phyloP scores from a whole-genome alignment of 306 rosid genomes.

The Glycyrrhiza uralensis region DNA sequence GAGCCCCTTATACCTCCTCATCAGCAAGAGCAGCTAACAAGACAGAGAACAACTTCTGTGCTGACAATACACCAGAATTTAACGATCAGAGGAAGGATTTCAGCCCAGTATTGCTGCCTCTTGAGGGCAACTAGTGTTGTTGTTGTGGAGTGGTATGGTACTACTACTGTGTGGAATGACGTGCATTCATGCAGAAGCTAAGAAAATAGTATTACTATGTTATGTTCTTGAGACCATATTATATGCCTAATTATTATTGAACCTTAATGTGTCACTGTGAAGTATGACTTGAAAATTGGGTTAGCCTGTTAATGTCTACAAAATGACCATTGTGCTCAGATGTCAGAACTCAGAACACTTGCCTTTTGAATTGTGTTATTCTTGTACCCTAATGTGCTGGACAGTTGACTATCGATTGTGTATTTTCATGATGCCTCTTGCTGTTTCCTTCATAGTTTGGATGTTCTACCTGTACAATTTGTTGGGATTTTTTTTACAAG shows the following conservation, averaged over 20 bases:
- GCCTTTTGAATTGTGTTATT: neutral
- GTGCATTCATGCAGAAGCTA: neutral
- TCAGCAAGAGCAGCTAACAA: conserved; percentile 21
- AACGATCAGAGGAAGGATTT: conserved; percentile 28
- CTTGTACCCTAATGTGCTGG: conserved; percentile 2
- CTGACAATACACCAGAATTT: conserved; percentile 17
- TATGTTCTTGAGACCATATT: neutral
- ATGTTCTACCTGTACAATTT: neutral
- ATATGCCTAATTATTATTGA: neutral
- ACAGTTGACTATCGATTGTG: neutral
- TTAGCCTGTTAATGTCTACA: neutral
- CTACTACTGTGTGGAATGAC: neutral
- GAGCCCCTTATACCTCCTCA: conserved; percentile 45
- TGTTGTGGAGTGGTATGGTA: too few relatives aligned
- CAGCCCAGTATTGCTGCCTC: conserved; percentile 27
- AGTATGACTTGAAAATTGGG: conserved; percentile 22
- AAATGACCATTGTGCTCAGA: neutral
- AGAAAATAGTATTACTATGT: neutral
- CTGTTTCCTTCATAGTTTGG: neutral
- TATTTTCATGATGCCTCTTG: neutral
- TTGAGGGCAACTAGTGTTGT: neutral
- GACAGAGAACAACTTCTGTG: neutral
- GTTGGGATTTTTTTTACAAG: neutral
- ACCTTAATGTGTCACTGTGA: neutral
- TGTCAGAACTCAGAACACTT: neutral